Evolutionary conservation across 148 eudicot species (phyloP), one percentile per base, ranked within the genome.

Genomic region (Oxyria digyna): DNA sequence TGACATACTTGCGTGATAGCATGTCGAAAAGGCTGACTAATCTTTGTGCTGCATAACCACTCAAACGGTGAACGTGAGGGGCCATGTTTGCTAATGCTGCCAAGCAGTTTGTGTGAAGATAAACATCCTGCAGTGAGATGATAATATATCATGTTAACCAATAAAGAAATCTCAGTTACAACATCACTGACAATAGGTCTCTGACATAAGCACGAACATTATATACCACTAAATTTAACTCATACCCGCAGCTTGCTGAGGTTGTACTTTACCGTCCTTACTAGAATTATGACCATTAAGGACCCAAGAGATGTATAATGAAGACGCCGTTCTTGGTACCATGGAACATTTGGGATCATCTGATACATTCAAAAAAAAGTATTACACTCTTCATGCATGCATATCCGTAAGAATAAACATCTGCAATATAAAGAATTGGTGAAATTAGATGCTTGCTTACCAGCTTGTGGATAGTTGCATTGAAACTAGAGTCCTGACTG

Each of bases 41-140:
- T 73, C 98, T 85, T 74, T 93, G 95, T 35, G 98, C 86, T 67
- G 98, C 98, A 81, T 86, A 89, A 67, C 88, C 84, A 81, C 87
- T 91, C 80, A 93, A 75, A 59, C 85, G 91, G 74, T 93, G 95
- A 62, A 85, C 92, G 82, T 93, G 92, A 65, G 98, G 98, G 70
- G 98, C 98, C 95, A 93, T 93, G 82, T 93, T 93, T 50, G 98
- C 96, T 84, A 93, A 80, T 59, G 87, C 77, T 72, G 96, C 96
- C 74, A 93, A 83, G 76, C 98, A 93, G 71, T 93, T 93, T 64
- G 98, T 93, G 78, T 93, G 98, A 71, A 93, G 98, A 78, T 89
- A 93, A 69, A 93, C 82, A 80, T 93, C 98, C 98, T 93, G 96
- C 74, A 72, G 65, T 59, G 38, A 59, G 20, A 59, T 27, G 64